Percentiles rank a stretch among this genome's conserved stretches.
Evolutionary conservation across 129 eudicot genomes (phyloP).

Genomic region (Artemisia argyi): DNA sequence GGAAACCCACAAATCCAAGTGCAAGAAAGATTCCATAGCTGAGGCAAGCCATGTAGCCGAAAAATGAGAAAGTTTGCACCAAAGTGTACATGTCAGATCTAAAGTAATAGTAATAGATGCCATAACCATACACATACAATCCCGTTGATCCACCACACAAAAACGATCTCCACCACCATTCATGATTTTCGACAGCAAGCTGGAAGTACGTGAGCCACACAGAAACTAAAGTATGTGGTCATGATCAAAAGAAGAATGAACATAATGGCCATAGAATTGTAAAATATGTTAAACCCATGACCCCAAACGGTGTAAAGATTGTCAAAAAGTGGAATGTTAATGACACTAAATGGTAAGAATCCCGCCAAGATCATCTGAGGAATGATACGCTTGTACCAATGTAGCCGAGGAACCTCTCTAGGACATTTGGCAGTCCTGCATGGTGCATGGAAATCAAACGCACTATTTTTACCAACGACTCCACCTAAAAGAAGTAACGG

Average conservation of each 20-base stretch:
- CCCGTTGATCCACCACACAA: conserved; percentile 1
- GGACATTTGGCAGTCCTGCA: conserved; percentile 63
- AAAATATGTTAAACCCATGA: conserved; percentile 67
- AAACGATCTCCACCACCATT: conserved; percentile 27
- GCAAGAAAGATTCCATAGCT: not conserved
- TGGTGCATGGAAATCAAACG: conserved; percentile 70
- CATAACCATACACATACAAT: not conserved
- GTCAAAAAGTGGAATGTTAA: conserved; percentile 63
- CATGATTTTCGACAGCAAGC: conserved; percentile 74
- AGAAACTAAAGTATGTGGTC: conserved; percentile 63
- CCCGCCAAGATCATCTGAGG: conserved; percentile 94
- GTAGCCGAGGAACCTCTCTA: conserved; percentile 64
- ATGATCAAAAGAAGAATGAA: conserved; percentile 68
- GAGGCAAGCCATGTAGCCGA: conserved; percentile 11
- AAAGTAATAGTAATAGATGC: not conserved
- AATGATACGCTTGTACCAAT: conserved; percentile 61
- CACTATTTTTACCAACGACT: conserved; percentile 65
- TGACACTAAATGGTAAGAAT: conserved; percentile 69
- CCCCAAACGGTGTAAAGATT: conserved; percentile 82
- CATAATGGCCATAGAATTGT: conserved; percentile 63
- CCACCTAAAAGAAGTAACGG: conserved; percentile 72
- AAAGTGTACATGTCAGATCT: not conserved
- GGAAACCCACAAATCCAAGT: not conserved
- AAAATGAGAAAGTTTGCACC: not conserved
- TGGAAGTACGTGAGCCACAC: conserved; percentile 76